Conservation (phyloP, 2,329 filamentous ascomycete species). For the Chaetomium sp. region DNA sequence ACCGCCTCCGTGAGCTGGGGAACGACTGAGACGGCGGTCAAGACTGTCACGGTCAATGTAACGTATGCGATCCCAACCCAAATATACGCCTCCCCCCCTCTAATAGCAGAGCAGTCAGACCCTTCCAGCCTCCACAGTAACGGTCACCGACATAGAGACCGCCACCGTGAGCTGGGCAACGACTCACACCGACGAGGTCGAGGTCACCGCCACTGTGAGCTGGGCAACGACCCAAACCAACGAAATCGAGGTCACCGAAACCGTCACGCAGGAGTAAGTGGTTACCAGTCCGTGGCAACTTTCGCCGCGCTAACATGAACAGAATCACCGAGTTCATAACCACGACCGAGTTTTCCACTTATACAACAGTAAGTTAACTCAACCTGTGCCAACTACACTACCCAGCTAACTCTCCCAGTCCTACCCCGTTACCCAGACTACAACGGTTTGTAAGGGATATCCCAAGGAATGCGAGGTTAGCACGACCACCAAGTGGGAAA, state of each 20-base stretch:
- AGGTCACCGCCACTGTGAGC: constrained; percentile 16
- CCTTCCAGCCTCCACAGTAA: constrained; percentile 6
- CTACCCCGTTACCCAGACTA: constrained; percentile 30
- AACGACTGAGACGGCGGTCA: not conserved
- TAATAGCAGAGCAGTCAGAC: constrained; percentile 15
- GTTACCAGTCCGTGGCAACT: not conserved
- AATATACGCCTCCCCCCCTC: not conserved
- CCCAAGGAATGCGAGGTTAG: constrained; percentile 26
- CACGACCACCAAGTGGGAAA: constrained; percentile 31
- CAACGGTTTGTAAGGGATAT: constrained; percentile 29
- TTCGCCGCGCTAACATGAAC: constrained; percentile 4
- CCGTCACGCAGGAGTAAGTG: constrained; percentile 12
- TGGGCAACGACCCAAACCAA: constrained; percentile 21
- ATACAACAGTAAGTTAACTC: constrained; percentile 28
- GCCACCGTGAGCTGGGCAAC: constrained; percentile 4
- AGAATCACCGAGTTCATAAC: constrained; percentile 29
- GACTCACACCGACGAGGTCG: not conserved
- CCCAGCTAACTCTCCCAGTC: constrained; percentile 26
- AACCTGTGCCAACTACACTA: not conserved
- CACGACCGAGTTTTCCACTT: constrained; percentile 22
- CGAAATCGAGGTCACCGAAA: constrained; percentile 23
- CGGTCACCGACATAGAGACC: constrained; percentile 11
- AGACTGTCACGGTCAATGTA: constrained; percentile 13
- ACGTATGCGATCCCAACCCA: constrained; percentile 9
- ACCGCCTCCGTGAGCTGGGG: constrained; percentile 10